Conservation (phyloP, 1,139 yeast species). For the Blastobotrys apis region DNA sequence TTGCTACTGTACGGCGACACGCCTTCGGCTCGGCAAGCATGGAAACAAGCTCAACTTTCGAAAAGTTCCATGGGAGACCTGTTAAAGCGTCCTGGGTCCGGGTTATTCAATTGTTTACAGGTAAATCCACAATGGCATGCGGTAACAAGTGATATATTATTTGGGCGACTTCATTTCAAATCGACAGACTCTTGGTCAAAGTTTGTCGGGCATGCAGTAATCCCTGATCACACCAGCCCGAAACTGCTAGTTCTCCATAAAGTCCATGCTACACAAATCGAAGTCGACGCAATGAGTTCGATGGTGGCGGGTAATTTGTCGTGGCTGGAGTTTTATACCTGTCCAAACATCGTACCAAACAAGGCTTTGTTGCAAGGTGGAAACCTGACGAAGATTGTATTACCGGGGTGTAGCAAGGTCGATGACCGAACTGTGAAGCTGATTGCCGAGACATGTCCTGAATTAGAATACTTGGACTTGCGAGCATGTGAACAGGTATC, state of each 20-base stretch:
- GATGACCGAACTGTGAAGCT: slow-evolving; percentile 55
- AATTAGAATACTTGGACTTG: slow-evolving; percentile 62
- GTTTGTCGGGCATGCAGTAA: slow-evolving; percentile 33
- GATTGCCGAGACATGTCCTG: slow-evolving; percentile 55
- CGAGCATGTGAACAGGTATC: slow-evolving; percentile 80
- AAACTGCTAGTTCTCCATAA: slow-evolving; percentile 49
- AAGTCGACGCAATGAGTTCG: slow-evolving; percentile 40
- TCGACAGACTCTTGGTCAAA: slow-evolving; percentile 45
- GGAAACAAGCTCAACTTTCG: slow-evolving; percentile 38
- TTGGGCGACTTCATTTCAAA: slow-evolving; percentile 53
- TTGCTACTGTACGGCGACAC: slow-evolving; percentile 53
- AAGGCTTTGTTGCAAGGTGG: slow-evolving; percentile 41
- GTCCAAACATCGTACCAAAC: slow-evolving; percentile 66
- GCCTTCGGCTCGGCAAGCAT: slow-evolving; percentile 46
- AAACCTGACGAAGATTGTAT: slow-evolving; percentile 51
- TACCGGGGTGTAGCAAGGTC: slow-evolving; percentile 67
- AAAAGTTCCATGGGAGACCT: slow-evolving; percentile 16
- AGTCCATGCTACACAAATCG: slow-evolving; percentile 42
- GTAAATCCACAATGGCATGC: slow-evolving; percentile 66
- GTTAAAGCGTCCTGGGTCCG: slow-evolving; percentile 19
- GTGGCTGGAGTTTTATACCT: slow-evolving; percentile 78
- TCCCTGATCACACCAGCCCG: slow-evolving; percentile 29
- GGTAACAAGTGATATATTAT: slow-evolving; percentile 51
- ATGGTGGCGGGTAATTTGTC: slow-evolving; percentile 47
- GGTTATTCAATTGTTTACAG: slow-evolving; percentile 55